Percentiles rank a stretch among this genome's conserved stretches.
These are phyloP conservation scores for Amanita thiersii DNA, from an alignment of 768 basidiomycete species.

Conservation along the genomic window DNA sequence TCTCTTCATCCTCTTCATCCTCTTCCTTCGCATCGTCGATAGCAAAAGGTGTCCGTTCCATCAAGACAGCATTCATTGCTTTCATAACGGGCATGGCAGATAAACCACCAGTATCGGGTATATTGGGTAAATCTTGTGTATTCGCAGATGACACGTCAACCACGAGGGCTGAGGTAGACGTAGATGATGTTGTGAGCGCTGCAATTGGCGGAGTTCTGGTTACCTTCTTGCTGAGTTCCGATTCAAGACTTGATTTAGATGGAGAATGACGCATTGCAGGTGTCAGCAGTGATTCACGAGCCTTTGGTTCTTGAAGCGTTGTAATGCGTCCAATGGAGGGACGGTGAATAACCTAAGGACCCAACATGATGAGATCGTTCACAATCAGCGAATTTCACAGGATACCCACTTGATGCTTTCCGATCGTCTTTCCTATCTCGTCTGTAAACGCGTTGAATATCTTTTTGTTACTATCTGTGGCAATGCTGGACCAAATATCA, in stretches of 20 bases:
- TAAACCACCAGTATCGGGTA: slow-evolving; percentile 32
- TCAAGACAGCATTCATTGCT: slow-evolving; percentile 72
- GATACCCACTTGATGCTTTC: slow-evolving; percentile 71
- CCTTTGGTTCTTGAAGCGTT: slow-evolving; percentile 78
- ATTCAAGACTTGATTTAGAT: slow-evolving; percentile 43
- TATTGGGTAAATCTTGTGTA: slow-evolving; percentile 18
- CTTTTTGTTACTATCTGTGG: slow-evolving; percentile 88
- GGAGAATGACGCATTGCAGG: slow-evolving; percentile 54
- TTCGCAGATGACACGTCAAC: slow-evolving; percentile 32
- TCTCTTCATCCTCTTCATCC: slow-evolving; percentile 61
- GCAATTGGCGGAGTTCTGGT: neutral
- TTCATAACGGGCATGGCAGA: slow-evolving; percentile 62
- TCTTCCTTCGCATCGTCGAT: slow-evolving; percentile 91
- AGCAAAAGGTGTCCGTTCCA: slow-evolving; percentile 94
- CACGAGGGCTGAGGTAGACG: slow-evolving; percentile 34
- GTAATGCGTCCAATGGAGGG: slow-evolving; percentile 87
- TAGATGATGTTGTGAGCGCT: slow-evolving; percentile 13
- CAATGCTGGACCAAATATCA: slow-evolving; percentile 84
- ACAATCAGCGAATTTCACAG: neutral
- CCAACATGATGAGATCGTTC: neutral
- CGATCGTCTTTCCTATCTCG: slow-evolving; percentile 90
- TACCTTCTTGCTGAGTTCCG: neutral
- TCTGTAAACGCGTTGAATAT: slow-evolving; percentile 91
- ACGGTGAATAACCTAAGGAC: slow-evolving; percentile 56
- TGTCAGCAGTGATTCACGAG: slow-evolving; percentile 79